phyloP scores from a whole-genome alignment of 495 filamentous ascomycete species.

The Aspergillus hancockii region DNA sequence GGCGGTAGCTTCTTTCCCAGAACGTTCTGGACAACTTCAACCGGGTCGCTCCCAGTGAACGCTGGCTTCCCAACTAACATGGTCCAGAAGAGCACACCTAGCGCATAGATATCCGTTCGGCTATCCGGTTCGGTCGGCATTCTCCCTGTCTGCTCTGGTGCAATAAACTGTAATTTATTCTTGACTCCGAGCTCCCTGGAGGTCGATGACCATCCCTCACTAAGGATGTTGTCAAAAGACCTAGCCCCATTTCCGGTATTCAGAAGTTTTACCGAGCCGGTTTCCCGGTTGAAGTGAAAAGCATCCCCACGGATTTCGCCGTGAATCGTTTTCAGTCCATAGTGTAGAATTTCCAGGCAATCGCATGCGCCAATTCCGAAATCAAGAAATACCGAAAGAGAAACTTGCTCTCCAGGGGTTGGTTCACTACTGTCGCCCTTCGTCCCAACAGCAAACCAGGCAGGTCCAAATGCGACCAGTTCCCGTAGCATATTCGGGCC shows the following conservation, averaged over 20 bases:
- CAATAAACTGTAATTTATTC: conserved; percentile 84
- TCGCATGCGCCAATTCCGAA: conserved; percentile 86
- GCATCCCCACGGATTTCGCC: conserved; percentile 86
- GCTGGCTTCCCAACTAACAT: conserved; percentile 76
- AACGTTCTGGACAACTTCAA: conserved; percentile 87
- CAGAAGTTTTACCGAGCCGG: conserved; percentile 70
- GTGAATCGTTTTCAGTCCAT: conserved; percentile 78
- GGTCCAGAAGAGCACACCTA: conserved; percentile 84
- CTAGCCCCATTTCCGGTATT: conserved; percentile 82
- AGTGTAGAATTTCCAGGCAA: conserved; percentile 82
- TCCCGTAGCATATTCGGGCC: conserved; percentile 71
- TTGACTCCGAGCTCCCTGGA: conserved; percentile 78
- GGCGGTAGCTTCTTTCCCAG: conserved; percentile 72
- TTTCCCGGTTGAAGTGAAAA: conserved; percentile 75
- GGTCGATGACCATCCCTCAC: conserved; percentile 78
- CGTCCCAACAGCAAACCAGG: conserved; percentile 59
- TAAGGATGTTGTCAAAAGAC: conserved; percentile 85
- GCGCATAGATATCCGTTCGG: conserved; percentile 85
- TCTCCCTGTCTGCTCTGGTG: conserved; percentile 87
- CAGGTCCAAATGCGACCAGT: conserved; percentile 74
- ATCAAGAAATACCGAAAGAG: conserved; percentile 74
- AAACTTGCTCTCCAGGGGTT: conserved; percentile 58
- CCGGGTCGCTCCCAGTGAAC: conserved; percentile 73
- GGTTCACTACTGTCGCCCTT: conserved; percentile 51
- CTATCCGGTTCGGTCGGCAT: conserved; percentile 87